These are phyloP conservation scores for Crithidia mellificae DNA, from an alignment of 208 protist genomes.

Conservation along the genomic window DNA sequence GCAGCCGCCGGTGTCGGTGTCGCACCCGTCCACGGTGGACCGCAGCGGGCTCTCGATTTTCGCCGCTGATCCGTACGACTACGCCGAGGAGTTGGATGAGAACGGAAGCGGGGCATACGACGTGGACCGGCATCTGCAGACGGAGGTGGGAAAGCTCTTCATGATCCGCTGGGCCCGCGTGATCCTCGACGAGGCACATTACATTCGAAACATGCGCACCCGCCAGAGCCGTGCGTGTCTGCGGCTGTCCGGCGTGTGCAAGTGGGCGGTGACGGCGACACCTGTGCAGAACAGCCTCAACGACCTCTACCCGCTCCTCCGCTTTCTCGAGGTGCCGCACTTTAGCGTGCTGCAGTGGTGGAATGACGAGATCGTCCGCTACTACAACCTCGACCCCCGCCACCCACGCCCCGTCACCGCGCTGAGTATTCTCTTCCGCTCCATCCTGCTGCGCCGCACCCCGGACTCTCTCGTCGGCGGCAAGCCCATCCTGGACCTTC, in stretches of 20 bases:
- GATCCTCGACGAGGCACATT: constrained; percentile 92
- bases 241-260: constrained; percentile 43
- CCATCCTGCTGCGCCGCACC: constrained; percentile 65
- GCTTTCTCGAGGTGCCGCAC: constrained; percentile 69
- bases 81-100: background rate
- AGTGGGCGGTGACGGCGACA: constrained; percentile 69
- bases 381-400: constrained; percentile 45
- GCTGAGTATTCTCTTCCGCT: constrained; percentile 52
- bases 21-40: background rate
- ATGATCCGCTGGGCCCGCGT: constrained; percentile 86
- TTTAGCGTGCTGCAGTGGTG: constrained; percentile 68
- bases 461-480: constrained; percentile 53
- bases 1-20: constrained; percentile 8
- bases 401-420: constrained; percentile 57
- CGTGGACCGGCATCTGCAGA: constrained; percentile 26
- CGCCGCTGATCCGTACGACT: background rate
- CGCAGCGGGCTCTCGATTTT: background rate
- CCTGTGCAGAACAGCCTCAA: constrained; percentile 74
- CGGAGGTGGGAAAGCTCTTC: constrained; percentile 57
- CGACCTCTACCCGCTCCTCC: constrained; percentile 66
- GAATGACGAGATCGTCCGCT: constrained; percentile 63
- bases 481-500: constrained; percentile 49
- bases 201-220: constrained; percentile 74
- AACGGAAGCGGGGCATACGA: constrained; percentile 5
- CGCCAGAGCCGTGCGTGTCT: constrained; percentile 48